A percentile compares a stretch with the other conserved stretches of the same genome.
Evolutionary conservation across 176 grass and related monocot genomes (phyloP).

Genomic region (Avena insularis): DNA sequence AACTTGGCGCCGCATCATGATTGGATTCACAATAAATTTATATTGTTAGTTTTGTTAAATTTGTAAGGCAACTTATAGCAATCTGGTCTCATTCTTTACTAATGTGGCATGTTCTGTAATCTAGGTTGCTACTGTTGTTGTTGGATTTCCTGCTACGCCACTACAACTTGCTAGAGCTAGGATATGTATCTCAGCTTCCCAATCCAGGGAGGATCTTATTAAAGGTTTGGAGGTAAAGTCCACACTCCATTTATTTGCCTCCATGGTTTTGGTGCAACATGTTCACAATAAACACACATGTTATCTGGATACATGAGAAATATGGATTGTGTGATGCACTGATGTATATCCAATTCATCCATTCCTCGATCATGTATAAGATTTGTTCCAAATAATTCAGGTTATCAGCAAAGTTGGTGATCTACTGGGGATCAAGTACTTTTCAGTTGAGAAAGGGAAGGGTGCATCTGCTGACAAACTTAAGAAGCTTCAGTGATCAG

Average conservation of each 20-base stretch:
- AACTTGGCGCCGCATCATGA: too few species aligned
- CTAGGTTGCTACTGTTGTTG: slow-evolving; percentile 88
- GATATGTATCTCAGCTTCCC: slow-evolving; percentile 92
- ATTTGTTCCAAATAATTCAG: slow-evolving; percentile 45
- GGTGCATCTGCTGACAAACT: slow-evolving; percentile 37
- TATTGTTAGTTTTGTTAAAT: too few species aligned
- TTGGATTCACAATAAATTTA: too few species aligned
- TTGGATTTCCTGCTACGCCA: slow-evolving; percentile 90
- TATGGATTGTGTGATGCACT: background rate
- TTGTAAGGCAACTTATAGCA: too few species aligned
- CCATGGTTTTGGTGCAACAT: slow-evolving; percentile 7
- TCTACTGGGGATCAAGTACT: slow-evolving; percentile 91
- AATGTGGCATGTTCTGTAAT: slow-evolving; percentile 33
- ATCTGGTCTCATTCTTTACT: slow-evolving; percentile 4
- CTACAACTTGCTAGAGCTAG: slow-evolving; percentile 87
- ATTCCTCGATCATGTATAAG: background rate
- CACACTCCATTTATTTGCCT: slow-evolving; percentile 22
- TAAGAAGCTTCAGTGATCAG: slow-evolving; percentile 71
- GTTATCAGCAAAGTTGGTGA: slow-evolving; percentile 96
- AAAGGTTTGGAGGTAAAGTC: slow-evolving; percentile 83
- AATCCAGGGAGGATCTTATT: slow-evolving; percentile 82
- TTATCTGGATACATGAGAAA: background rate
- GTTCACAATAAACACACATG: slow-evolving; percentile 2
- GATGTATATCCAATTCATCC: too few species aligned
- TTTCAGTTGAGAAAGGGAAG: slow-evolving; percentile 74